A percentile compares a stretch with the other conserved stretches of the same genome.
phyloP scores from a whole-genome alignment of 2,329 filamentous ascomycete species.

The Fusarium sp. region DNA sequence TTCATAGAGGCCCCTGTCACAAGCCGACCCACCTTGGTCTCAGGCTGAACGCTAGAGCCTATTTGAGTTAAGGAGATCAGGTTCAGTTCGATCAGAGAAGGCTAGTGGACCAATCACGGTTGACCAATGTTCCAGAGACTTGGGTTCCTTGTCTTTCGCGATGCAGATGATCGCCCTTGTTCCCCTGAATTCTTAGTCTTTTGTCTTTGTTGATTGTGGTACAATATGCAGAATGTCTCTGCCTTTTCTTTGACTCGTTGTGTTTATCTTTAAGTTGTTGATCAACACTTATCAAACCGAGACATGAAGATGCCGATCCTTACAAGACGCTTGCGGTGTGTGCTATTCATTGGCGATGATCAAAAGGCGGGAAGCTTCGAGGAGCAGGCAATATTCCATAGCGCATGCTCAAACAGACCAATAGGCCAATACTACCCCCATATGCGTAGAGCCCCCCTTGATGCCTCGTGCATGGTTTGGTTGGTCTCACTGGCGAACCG shows the following conservation, averaged over 20 bases:
- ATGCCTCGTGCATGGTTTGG: constrained; percentile 27
- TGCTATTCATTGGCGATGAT: constrained; percentile 19
- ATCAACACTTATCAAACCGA: not conserved
- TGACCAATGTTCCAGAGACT: not conserved
- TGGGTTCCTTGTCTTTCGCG: constrained; percentile 15
- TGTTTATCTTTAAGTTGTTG: not conserved
- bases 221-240: constrained; percentile 16
- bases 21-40: constrained; percentile 31
- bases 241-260: constrained; percentile 4
- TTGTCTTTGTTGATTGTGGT: constrained; percentile 5
- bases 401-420: constrained; percentile 21
- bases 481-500: constrained; percentile 29
- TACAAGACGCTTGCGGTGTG: constrained; percentile 17
- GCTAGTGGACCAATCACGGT: constrained; percentile 19
- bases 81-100: constrained; percentile 9
- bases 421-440: constrained; percentile 14
- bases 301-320: not conserved
- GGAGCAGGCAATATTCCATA: constrained; percentile 21
- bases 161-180: constrained; percentile 14
- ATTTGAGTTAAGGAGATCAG: constrained; percentile 7
- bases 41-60: constrained; percentile 34
- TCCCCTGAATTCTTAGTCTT: constrained; percentile 28
- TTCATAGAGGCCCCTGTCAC: constrained; percentile 13
- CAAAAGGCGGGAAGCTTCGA: constrained; percentile 20
- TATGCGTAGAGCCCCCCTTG: constrained; percentile 7